Conservation (phyloP, 768 basidiomycete species). For the Hemileccinum impolitum region DNA sequence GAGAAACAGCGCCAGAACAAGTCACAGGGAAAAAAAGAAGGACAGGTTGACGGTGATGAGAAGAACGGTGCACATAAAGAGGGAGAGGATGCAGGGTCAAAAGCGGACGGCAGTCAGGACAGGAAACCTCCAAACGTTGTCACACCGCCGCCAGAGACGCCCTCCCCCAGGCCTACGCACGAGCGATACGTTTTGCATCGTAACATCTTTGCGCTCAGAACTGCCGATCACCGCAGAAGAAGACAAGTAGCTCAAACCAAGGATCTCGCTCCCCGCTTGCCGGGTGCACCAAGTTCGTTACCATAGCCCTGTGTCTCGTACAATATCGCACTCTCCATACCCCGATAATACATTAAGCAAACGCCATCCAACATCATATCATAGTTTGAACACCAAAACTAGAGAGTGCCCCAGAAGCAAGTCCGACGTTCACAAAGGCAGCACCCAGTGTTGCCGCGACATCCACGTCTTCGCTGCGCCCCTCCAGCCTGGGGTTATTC, state of each 20-base stretch:
- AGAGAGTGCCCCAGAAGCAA: slow-evolving; percentile 69
- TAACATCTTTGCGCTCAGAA: slow-evolving; percentile 77
- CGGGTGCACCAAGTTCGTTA: slow-evolving; percentile 49
- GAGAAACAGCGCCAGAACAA: slow-evolving; percentile 63
- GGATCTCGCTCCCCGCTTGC: slow-evolving; percentile 68
- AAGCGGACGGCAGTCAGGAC: slow-evolving; percentile 22
- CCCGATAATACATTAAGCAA: too few species aligned
- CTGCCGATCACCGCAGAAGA: slow-evolving; percentile 67
- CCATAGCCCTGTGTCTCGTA: slow-evolving; percentile 1
- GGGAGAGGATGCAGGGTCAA: slow-evolving; percentile 32
- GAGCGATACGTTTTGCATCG: slow-evolving; percentile 80
- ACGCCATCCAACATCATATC: slow-evolving; percentile 42
- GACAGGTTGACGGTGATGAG: slow-evolving; percentile 34
- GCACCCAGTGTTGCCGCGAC: slow-evolving; percentile 77
- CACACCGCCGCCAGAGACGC: slow-evolving; percentile 28
- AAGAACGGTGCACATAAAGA: slow-evolving; percentile 24
- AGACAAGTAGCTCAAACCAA: slow-evolving; percentile 65
- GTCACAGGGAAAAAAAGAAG: slow-evolving; percentile 24
- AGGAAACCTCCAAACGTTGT: slow-evolving; percentile 18
- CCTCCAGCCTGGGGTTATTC: slow-evolving; percentile 71
- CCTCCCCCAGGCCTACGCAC: slow-evolving; percentile 48
- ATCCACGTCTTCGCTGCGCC: slow-evolving; percentile 75
- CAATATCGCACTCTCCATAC: neutral
- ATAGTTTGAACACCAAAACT: slow-evolving; percentile 77
- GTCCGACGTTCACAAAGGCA: slow-evolving; percentile 75